Base-by-base conservation (phyloP, 192 early-diverging fungal species). In the Linnemannia exigua region DNA sequence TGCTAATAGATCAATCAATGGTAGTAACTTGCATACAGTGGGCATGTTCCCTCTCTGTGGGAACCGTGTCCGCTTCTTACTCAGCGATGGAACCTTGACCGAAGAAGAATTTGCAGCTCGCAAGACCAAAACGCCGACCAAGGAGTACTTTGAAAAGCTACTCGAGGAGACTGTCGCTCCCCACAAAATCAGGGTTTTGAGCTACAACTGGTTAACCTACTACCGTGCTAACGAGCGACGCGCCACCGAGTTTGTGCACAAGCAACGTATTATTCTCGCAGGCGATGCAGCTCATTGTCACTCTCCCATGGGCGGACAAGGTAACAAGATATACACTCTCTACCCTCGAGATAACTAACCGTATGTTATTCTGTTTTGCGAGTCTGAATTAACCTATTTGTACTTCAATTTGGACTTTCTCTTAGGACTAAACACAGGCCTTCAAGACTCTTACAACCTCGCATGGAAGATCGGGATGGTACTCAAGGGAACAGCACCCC, bases 381-480 rank as follows among this genome's bases (percentile, higher is more conserved):
- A n/a, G n/a, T n/a, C n/a, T n/a, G n/a, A n/a, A n/a, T n/a, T 44
- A 44, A 44, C 41, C 41, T 9, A 6, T 9, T 44, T 44, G 9
- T 44, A 44, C 41, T 44, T 44, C 9, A 44, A 44, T 9, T 44
- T 44, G 5, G 9, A 44, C 41, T 3, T 44, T 3, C 41, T 44
- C 41, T 6, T 44, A 84, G 89, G 89, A 8, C 74, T 91, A 85
- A 89, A 89, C 66, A 70, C 80, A 1, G 91, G 90, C 2, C 33
- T 91, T 19, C 91, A 90, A 35, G 91, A 91, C 74, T 88, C 88
- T 12, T 68, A 87, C 20, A 89, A 90, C 36, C 50, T 91, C 25
- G 87, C 87, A 17, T 91, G 91, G 91, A 91, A 90, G 51, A 71
- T 91, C 7, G 85, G 89, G 0, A 58, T 83, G 19, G 89, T 89